Percentiles rank a stretch among this genome's conserved stretches.
phyloP scores from a whole-genome alignment of 176 grass and related monocot genomes.

The Oryza coarctata region DNA sequence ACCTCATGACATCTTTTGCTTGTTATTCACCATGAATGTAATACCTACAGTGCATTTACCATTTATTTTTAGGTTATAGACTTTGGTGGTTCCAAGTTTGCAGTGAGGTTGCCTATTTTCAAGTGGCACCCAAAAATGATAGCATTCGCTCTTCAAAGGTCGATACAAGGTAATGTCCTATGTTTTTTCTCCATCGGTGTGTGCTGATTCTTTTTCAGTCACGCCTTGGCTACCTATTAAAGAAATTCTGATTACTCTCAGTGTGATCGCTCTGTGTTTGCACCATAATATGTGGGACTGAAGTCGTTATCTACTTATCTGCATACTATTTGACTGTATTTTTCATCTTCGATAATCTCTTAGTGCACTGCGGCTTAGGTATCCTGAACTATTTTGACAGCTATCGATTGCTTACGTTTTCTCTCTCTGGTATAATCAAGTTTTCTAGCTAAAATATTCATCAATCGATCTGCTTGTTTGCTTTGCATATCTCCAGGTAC shows the following conservation, averaged over 20 bases:
- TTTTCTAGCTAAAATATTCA: not conserved
- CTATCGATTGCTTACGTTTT: not conserved
- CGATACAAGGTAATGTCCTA: slow-evolving; percentile 51
- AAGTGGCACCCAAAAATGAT: slow-evolving; percentile 86
- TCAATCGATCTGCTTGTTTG: not conserved
- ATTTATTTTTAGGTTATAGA: slow-evolving; percentile 55
- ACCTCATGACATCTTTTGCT: not conserved
- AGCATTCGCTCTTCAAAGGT: slow-evolving; percentile 75
- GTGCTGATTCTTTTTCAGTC: slow-evolving; percentile 2
- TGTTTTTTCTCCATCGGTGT: not conserved
- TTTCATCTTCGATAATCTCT: not conserved
- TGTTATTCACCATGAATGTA: slow-evolving; percentile 2
- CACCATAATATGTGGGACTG: not conserved
- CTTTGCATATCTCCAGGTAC: slow-evolving; percentile 55
- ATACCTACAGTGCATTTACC: slow-evolving; percentile 22
- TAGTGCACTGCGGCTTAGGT: not conserved
- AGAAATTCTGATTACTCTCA: not conserved
- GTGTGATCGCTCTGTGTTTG: not conserved
- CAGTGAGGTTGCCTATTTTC: slow-evolving; percentile 94
- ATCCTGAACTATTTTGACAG: not conserved
- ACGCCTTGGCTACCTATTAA: not conserved
- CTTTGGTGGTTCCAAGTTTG: slow-evolving; percentile 99
- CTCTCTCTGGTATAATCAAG: not conserved
- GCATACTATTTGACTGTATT: not conserved
- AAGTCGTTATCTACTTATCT: no score